phyloP scores from a whole-genome alignment of 768 basidiomycete species.

The Pisolithus microcarpus region DNA sequence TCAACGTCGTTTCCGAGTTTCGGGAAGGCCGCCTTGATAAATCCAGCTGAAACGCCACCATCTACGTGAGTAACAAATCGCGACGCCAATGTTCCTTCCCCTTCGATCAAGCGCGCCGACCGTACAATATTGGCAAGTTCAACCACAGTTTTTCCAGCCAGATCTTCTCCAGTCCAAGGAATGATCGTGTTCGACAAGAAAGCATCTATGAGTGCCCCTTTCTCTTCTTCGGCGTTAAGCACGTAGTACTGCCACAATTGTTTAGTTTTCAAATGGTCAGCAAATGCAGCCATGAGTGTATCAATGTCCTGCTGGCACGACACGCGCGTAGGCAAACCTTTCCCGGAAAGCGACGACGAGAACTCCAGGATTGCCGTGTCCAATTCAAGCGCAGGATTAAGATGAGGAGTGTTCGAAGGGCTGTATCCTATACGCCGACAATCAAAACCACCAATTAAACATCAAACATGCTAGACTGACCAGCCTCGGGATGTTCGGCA shows the following conservation, averaged over 20 bases:
- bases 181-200: conserved; percentile 30
- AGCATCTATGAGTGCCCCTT: conserved; percentile 39
- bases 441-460: conserved; percentile 1
- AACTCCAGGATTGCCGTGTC: conserved; percentile 83
- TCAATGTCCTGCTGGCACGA: conserved; percentile 63
- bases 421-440: conserved; percentile 60
- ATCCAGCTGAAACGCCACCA: conserved; percentile 58
- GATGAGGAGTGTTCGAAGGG: conserved; percentile 84
- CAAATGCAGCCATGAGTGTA: conserved; percentile 55
- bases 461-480: conserved; percentile 33
- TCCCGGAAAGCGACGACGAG: conserved; percentile 54
- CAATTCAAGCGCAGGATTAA: conserved; percentile 86
- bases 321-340: conserved; percentile 67
- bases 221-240: conserved; percentile 63
- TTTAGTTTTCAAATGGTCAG: conserved; percentile 50
- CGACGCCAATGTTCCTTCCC: conserved; percentile 51
- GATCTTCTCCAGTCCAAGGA: conserved; percentile 54
- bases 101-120: conserved; percentile 45
- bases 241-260: conserved; percentile 95
- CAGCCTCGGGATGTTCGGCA: conserved; percentile 90
- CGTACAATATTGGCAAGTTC: conserved; percentile 64
- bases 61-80: conserved; percentile 66
- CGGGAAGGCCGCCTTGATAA: conserved; percentile 62
- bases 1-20: conserved; percentile 40
- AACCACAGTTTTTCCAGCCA: conserved; percentile 51